These are phyloP conservation scores for Kwoniella heveanensis DNA, from an alignment of 768 basidiomycete species.

Conservation along the genomic window DNA sequence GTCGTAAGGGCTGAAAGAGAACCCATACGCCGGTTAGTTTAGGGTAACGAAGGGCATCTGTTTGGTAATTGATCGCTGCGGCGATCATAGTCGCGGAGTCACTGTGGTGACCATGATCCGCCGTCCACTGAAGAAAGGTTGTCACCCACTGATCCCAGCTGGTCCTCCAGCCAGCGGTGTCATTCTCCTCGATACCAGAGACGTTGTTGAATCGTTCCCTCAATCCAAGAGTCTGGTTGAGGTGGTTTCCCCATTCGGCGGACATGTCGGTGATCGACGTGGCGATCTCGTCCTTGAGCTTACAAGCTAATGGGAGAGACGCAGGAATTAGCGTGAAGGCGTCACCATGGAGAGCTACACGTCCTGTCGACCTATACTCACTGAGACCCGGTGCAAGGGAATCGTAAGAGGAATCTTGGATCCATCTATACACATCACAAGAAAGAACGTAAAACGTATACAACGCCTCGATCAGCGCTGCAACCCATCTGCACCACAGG, in stretches of 20 bases:
- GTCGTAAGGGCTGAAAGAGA: conserved; percentile 31
- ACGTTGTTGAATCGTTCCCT: conserved; percentile 35
- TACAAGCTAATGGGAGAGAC: conserved; percentile 16
- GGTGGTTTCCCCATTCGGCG: conserved; percentile 31
- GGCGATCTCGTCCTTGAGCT: conserved; percentile 21
- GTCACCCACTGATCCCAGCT: conserved; percentile 43
- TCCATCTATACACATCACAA: conserved; percentile 1
- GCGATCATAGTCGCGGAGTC: not conserved
- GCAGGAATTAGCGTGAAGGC: not conserved
- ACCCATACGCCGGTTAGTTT: not conserved
- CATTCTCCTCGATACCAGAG: conserved; percentile 35
- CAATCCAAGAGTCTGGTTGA: conserved; percentile 17
- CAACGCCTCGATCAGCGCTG: too few relatives aligned
- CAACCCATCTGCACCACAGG: too few relatives aligned
- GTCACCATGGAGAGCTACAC: too few relatives aligned
- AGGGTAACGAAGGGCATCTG: too few relatives aligned
- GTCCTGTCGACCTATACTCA: too few relatives aligned
- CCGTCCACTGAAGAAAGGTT: not conserved
- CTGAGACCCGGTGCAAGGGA: conserved; percentile 37
- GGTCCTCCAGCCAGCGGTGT: conserved; percentile 40
- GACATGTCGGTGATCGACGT: conserved; percentile 14
- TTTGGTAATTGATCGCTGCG: too few relatives aligned
- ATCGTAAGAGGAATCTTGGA: conserved; percentile 35
- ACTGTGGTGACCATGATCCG: too few relatives aligned
- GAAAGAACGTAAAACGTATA: too few relatives aligned